These are phyloP conservation scores for Candida nonsorbophila DNA, from an alignment of 805 yeast genomes.

Conservation along the genomic window DNA sequence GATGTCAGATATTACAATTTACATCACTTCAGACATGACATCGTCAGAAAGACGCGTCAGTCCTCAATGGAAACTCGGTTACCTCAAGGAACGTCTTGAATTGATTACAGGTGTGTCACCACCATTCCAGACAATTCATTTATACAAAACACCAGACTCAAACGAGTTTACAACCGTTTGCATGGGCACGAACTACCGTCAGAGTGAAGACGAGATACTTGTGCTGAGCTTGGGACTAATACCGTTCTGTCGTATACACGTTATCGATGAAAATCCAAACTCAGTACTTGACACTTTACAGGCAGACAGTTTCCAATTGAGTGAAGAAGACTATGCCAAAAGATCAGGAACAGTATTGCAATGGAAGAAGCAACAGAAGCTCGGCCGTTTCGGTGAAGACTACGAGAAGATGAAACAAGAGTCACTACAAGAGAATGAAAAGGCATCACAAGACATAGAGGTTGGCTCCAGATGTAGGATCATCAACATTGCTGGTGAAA, in stretches of 20 bases:
- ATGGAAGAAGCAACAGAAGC: conserved; percentile 67
- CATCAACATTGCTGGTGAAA: conserved; percentile 41
- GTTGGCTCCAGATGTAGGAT: conserved; percentile 52
- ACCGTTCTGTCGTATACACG: conserved; percentile 48
- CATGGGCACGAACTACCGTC: conserved; percentile 1
- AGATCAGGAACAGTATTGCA: conserved; percentile 59
- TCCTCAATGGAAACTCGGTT: conserved; percentile 52
- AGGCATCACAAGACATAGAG: conserved; percentile 20
- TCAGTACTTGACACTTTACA: conserved; percentile 44
- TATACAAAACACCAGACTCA: conserved; percentile 37
- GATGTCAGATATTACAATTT: conserved; percentile 44
- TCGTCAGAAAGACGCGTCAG: conserved; percentile 67
- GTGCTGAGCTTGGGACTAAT: conserved; percentile 23
- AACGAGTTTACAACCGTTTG: conserved; percentile 21
- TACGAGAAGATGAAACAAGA: conserved; percentile 27
- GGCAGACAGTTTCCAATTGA: conserved; percentile 32
- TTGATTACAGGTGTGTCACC: conserved; percentile 73
- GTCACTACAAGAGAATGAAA: conserved; percentile 19
- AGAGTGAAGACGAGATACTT: conserved; percentile 2
- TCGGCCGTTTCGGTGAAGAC: conserved; percentile 70
- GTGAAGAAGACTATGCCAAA: conserved; percentile 57
- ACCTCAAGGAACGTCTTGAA: conserved; percentile 54
- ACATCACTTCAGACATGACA: conserved; percentile 60
- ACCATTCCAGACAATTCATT: conserved; percentile 42
- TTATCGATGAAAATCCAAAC: conserved; percentile 50